A percentile compares a stretch with the other conserved stretches of the same genome.
phyloP scores from a whole-genome alignment of 805 yeast genomes.

The Lipomyces yamanashiensis region DNA sequence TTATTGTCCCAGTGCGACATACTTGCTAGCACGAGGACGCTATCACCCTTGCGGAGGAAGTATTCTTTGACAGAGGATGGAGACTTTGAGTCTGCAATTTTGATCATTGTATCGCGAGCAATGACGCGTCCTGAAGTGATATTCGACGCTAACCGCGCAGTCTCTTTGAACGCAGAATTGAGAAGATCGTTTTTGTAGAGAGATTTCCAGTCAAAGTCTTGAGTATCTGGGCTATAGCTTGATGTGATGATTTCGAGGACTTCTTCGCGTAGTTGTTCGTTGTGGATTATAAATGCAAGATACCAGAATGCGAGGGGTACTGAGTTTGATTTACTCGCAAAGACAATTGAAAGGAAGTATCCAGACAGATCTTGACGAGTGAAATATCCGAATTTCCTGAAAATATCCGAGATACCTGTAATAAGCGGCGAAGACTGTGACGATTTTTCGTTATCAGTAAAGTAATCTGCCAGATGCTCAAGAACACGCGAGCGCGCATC shows the following conservation, averaged over 20 bases:
- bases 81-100: slow-evolving; percentile 8
- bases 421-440: not conserved
- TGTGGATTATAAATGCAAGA: slow-evolving; percentile 11
- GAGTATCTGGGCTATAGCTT: slow-evolving; percentile 1
- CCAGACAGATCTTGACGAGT: slow-evolving; percentile 23
- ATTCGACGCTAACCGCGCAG: slow-evolving; percentile 19
- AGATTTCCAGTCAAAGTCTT: slow-evolving; percentile 27
- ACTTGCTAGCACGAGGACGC: slow-evolving; percentile 19
- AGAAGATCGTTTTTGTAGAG: slow-evolving; percentile 16
- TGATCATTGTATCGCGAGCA: slow-evolving; percentile 21
- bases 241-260: slow-evolving; percentile 10
- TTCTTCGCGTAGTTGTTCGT: slow-evolving; percentile 5
- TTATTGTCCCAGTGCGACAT: slow-evolving; percentile 32
- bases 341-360: slow-evolving; percentile 29
- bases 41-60: slow-evolving; percentile 20
- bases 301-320: slow-evolving; percentile 35
- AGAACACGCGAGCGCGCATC: slow-evolving; percentile 21
- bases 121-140: slow-evolving; percentile 18
- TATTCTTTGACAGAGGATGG: slow-evolving; percentile 5
- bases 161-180: slow-evolving; percentile 32
- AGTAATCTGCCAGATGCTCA: slow-evolving; percentile 15
- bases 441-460: slow-evolving; percentile 3
- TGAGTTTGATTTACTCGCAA: slow-evolving; percentile 32
- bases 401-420: not conserved
- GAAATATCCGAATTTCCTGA: not conserved